These are phyloP conservation scores for Auriscalpium microsporum DNA, from an alignment of 768 basidiomycete species.

Conservation along the genomic window DNA sequence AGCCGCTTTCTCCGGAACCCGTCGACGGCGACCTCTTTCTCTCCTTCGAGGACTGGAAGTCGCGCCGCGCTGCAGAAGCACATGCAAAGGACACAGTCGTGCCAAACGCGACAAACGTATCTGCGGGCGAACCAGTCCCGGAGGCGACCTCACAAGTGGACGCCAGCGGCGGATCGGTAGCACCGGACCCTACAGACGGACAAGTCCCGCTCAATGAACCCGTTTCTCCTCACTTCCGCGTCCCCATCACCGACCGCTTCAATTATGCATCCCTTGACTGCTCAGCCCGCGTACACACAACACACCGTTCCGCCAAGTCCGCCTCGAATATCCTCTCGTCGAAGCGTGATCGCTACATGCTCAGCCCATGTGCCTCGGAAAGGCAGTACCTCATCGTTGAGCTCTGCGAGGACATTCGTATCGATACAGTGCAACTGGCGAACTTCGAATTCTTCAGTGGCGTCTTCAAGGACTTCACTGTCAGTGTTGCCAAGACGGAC, in stretches of 20 bases:
- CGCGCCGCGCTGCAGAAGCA: constrained; percentile 43
- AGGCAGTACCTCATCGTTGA: constrained; percentile 85
- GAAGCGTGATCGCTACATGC: constrained; percentile 94
- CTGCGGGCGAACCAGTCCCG: not conserved
- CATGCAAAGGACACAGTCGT: constrained; percentile 17
- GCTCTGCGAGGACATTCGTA: constrained; percentile 93
- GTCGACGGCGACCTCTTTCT: constrained; percentile 58
- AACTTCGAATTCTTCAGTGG: constrained; percentile 99
- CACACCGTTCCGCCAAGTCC: constrained; percentile 77
- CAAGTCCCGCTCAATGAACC: not conserved
- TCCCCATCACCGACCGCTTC: constrained; percentile 79
- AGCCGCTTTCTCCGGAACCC: constrained; percentile 35
- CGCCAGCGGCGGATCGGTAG: not conserved
- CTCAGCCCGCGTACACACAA: constrained; percentile 81
- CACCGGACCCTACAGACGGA: constrained; percentile 9
- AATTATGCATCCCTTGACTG: constrained; percentile 94
- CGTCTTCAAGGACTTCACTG: constrained; percentile 85
- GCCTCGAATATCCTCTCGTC: constrained; percentile 76
- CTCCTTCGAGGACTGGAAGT: constrained; percentile 87
- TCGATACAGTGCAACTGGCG: constrained; percentile 92
- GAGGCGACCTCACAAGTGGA: not conserved
- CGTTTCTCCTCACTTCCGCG: constrained; percentile 49
- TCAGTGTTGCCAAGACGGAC: constrained; percentile 56
- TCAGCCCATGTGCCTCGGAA: constrained; percentile 71
- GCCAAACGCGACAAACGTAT: not conserved